phyloP scores from a whole-genome alignment of 2,329 filamentous ascomycete species.

The Sphaerostilbella broomeana region DNA sequence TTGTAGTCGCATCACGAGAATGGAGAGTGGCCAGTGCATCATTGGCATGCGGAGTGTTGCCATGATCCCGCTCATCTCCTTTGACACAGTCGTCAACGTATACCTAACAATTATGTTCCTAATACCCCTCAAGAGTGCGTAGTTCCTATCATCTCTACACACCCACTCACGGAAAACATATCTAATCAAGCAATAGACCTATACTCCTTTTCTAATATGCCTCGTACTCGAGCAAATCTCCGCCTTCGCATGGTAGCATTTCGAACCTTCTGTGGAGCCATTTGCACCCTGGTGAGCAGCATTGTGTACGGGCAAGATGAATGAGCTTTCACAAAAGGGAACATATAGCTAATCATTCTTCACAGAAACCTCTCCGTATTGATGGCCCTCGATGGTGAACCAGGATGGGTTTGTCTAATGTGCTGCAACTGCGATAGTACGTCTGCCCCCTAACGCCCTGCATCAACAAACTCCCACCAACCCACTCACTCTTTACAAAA shows the following conservation, averaged over 20 bases:
- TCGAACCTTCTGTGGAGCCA: constrained; percentile 53
- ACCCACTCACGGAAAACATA: no score
- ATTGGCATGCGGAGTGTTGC: constrained; percentile 54
- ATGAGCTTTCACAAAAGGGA: not conserved
- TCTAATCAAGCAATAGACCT: constrained; percentile 43
- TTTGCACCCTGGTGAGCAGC: constrained; percentile 50
- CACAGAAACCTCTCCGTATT: constrained; percentile 52
- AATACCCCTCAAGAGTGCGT: constrained; percentile 49
- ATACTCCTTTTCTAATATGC: constrained; percentile 46
- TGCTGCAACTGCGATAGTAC: constrained; percentile 58
- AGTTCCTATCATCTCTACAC: not conserved
- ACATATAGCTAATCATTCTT: constrained; percentile 9
- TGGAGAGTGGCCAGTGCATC: constrained; percentile 49
- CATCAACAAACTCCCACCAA: not conserved
- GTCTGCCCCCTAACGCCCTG: constrained; percentile 17
- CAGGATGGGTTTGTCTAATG: constrained; percentile 59
- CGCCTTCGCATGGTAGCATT: constrained; percentile 46
- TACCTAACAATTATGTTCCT: constrained; percentile 59
- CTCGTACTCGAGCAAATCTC: constrained; percentile 33
- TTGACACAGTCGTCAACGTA: constrained; percentile 55
- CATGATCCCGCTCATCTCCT: constrained; percentile 55
- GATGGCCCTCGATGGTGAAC: constrained; percentile 53
- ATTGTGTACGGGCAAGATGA: constrained; percentile 40
- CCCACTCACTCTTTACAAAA: constrained; percentile 1
- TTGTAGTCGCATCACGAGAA: constrained; percentile 51